A percentile compares a stretch with the other conserved stretches of the same genome.
These are phyloP conservation scores for Pseudonectria foliicola DNA, from an alignment of 2,329 filamentous ascomycete species.

Conservation along the genomic window DNA sequence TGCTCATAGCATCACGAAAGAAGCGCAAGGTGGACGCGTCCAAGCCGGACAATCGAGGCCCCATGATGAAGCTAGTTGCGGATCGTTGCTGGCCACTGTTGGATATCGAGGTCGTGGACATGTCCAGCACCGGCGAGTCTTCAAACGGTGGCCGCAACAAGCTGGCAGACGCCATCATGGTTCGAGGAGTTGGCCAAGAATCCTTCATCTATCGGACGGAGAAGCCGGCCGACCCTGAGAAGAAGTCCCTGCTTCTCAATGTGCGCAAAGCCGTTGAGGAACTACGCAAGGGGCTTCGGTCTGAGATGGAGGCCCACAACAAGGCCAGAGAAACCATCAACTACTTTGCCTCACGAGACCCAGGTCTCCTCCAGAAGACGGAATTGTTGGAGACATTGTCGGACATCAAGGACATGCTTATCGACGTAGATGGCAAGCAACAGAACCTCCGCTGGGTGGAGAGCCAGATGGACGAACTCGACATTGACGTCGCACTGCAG, in stretches of 20 bases:
- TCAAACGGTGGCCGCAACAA: slow-evolving; percentile 47
- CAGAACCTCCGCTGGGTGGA: slow-evolving; percentile 96
- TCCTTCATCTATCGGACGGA: slow-evolving; percentile 93
- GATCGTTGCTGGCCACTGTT: slow-evolving; percentile 91
- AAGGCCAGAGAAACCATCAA: slow-evolving; percentile 79
- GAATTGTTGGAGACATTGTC: slow-evolving; percentile 74
- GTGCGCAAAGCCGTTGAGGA: slow-evolving; percentile 92
- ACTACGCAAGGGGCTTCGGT: slow-evolving; percentile 74
- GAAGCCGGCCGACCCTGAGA: slow-evolving; percentile 70
- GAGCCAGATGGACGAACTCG: slow-evolving; percentile 87
- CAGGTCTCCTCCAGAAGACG: slow-evolving; percentile 68
- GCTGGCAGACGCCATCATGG: slow-evolving; percentile 80
- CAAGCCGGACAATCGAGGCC: slow-evolving; percentile 41
- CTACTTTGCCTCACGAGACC: slow-evolving; percentile 74
- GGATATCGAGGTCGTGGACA: slow-evolving; percentile 88
- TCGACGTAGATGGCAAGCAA: slow-evolving; percentile 94
- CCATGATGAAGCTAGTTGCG: slow-evolving; percentile 73
- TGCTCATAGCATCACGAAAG: slow-evolving; percentile 85
- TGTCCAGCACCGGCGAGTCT: slow-evolving; percentile 59
- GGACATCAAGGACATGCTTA: slow-evolving; percentile 76
- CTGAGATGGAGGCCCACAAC: slow-evolving; percentile 80
- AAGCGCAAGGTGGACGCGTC: slow-evolving; percentile 76
- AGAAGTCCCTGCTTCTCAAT: slow-evolving; percentile 73
- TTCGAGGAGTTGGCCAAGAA: slow-evolving; percentile 77
- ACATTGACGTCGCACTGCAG: slow-evolving; percentile 91